Base-by-base conservation (phyloP, 2,329 filamentous ascomycete species). In the Xylaria sp. region DNA sequence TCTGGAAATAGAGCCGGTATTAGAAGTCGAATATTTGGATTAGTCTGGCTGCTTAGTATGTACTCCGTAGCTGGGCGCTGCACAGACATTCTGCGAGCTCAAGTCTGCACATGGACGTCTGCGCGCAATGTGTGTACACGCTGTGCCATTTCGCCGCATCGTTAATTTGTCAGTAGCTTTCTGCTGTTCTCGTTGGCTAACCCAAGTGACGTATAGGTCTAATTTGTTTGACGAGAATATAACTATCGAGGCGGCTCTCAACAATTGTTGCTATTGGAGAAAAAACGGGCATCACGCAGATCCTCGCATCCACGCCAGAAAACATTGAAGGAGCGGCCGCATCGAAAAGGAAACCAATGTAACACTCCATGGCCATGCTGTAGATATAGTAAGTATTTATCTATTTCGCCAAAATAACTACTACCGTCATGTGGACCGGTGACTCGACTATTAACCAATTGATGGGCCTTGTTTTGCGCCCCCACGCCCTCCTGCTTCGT, bases 401-500 rank as follows among this genome's bases (percentile, higher is more conserved):
- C 63, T 17, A 11, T 53, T 31, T 54, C 60, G 40, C 38, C 11
- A 62, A 44, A 63, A 36, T 38, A 54, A 36, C n/a, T 23, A 17
- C 38, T 23, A n/a, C 10, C 6, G 10, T 33, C 38, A 26, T 20
- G 36, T 26, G 57, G 54, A 23, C 15, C 7, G 54, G 40, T 54
- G 31, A 48, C 53, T 57, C 20, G 20, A 56, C 42, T 11, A 36
- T 42, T 31, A 33, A 51, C 59, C 46, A 26, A 56, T 66, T 51
- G 13, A 56, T 15, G 31, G 28, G 13, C 42, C 33, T 58, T 46
- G 4, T 56, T 44, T 26, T 28, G 42, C 28, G 31, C 65, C 61
- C 46, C 49, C 58, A 48, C 38, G 28, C 20, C 31, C 38, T 42
- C 31, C 33, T 48, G 53, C 20, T 63, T 62, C 28, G 63, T 69